phyloP scores from a whole-genome alignment of 2,329 filamentous ascomycete genomes.

The Pseudonectria foliicola region DNA sequence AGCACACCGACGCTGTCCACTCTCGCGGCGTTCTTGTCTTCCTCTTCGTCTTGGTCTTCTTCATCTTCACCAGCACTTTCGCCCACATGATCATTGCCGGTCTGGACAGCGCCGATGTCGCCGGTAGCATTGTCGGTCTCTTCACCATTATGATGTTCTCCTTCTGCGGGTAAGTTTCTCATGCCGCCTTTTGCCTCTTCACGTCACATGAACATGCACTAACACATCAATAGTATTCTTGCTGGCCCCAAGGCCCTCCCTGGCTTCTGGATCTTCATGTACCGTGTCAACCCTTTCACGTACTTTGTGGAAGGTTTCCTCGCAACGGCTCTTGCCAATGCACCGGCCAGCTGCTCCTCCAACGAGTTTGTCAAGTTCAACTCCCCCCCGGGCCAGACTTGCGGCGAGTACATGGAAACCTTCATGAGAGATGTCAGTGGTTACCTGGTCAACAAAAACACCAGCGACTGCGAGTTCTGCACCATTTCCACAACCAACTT shows the following conservation, averaged over 20 bases:
- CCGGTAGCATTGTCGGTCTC: conserved; percentile 56
- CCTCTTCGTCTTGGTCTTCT: conserved; percentile 54
- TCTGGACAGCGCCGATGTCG: conserved; percentile 54
- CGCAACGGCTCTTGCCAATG: conserved; percentile 4
- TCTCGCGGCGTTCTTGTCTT: conserved; percentile 55
- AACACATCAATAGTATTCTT: conserved; percentile 1
- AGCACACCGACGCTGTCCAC: conserved; percentile 37
- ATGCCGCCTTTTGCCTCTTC: no score
- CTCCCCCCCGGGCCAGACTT: conserved; percentile 2
- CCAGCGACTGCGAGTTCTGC: neutral
- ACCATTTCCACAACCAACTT: neutral
- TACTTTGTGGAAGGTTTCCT: conserved; percentile 9
- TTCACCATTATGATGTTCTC: conserved; percentile 54
- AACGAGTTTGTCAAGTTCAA: conserved; percentile 8
- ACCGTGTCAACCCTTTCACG: conserved; percentile 7
- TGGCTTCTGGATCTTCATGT: conserved; percentile 10
- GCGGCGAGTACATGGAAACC: conserved; percentile 3
- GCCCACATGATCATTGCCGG: conserved; percentile 56
- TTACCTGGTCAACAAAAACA: neutral
- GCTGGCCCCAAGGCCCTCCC: conserved; percentile 3
- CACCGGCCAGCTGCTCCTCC: conserved; percentile 1
- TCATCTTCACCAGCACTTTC: conserved; percentile 59
- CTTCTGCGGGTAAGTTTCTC: conserved; percentile 34
- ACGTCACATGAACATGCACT: neutral
- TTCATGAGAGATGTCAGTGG: conserved; percentile 2